phyloP scores from a whole-genome alignment of 805 yeast species.

The Alloascoidea hylecoeti region DNA sequence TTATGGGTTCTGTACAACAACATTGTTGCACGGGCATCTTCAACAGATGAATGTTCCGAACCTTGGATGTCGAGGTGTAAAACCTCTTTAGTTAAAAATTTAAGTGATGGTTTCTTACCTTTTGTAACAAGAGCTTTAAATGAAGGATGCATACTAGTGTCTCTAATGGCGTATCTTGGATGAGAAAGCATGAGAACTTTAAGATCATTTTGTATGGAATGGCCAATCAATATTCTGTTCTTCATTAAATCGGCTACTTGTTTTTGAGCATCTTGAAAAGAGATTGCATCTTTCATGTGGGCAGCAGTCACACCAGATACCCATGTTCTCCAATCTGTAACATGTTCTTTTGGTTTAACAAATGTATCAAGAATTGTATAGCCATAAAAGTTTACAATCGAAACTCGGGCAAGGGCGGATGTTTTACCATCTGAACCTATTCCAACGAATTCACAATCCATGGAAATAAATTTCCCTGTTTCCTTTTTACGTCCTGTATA shows the following conservation, averaged over 20 bases:
- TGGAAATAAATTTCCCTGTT: conserved; percentile 63
- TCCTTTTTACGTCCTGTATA: conserved; percentile 14
- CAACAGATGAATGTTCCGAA: conserved; percentile 76
- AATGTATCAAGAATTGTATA: conserved; percentile 54
- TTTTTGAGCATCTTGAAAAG: conserved; percentile 53
- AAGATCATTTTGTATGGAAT: conserved; percentile 71
- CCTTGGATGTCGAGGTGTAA: conserved; percentile 51
- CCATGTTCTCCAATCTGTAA: conserved; percentile 88
- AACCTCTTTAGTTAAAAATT: conserved; percentile 43
- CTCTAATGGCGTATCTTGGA: conserved; percentile 50
- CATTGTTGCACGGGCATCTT: conserved; percentile 87
- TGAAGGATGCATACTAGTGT: conserved; percentile 52
- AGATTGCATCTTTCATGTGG: conserved; percentile 53
- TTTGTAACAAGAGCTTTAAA: conserved; percentile 41
- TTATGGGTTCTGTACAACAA: conserved; percentile 50
- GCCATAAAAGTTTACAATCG: conserved; percentile 77
- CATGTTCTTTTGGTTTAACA: conserved; percentile 62
- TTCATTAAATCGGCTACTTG: conserved; percentile 36
- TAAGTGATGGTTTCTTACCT: conserved; percentile 65
- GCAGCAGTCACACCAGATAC: conserved; percentile 73
- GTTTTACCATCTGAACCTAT: conserved; percentile 56
- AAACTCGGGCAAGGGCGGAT: conserved; percentile 74
- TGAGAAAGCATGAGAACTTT: conserved; percentile 54
- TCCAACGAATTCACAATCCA: conserved; percentile 94
- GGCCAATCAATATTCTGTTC: conserved; percentile 57